Evolutionary conservation across 2,329 filamentous ascomycete species (phyloP).

Genomic region (Cercospora zeae-maydis): DNA sequence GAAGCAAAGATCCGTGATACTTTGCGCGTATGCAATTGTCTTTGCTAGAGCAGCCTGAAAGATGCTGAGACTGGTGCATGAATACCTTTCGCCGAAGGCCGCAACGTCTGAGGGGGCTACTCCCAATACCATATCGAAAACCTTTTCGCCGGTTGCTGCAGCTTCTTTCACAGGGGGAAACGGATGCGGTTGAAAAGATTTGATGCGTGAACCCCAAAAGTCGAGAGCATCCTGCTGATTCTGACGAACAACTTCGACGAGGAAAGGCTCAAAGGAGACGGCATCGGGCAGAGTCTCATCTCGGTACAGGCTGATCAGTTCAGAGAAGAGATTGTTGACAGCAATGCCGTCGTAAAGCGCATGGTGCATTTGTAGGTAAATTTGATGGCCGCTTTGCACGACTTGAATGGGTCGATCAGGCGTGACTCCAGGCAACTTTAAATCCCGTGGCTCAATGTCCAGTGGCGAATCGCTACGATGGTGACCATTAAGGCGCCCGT

Average conservation of each 20-base stretch:
- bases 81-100: slow-evolving; percentile 49
- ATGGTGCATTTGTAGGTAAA: slow-evolving; percentile 65
- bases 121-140: slow-evolving; percentile 4
- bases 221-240: slow-evolving; percentile 50
- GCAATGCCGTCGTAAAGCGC: slow-evolving; percentile 83
- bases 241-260: slow-evolving; percentile 55
- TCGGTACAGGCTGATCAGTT: slow-evolving; percentile 61
- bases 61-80: slow-evolving; percentile 59
- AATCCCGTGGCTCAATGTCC: background rate
- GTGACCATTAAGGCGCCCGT: slow-evolving; percentile 8
- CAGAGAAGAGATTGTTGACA: slow-evolving; percentile 64
- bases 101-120: slow-evolving; percentile 43
- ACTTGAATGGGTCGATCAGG: slow-evolving; percentile 14
- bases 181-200: slow-evolving; percentile 47
- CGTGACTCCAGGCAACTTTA: slow-evolving; percentile 12
- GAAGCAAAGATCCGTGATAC: slow-evolving; percentile 69
- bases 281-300: slow-evolving; percentile 48
- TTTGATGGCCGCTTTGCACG: slow-evolving; percentile 8
- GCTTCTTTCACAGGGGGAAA: slow-evolving; percentile 33
- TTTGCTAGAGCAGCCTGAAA: slow-evolving; percentile 71
- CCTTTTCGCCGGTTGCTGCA: background rate
- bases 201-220: slow-evolving; percentile 65
- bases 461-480: background rate
- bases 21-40: slow-evolving; percentile 56
- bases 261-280: slow-evolving; percentile 60